Base-by-base conservation (phyloP, 331 rosid genomes). In the Erythrophleum ivorense region DNA sequence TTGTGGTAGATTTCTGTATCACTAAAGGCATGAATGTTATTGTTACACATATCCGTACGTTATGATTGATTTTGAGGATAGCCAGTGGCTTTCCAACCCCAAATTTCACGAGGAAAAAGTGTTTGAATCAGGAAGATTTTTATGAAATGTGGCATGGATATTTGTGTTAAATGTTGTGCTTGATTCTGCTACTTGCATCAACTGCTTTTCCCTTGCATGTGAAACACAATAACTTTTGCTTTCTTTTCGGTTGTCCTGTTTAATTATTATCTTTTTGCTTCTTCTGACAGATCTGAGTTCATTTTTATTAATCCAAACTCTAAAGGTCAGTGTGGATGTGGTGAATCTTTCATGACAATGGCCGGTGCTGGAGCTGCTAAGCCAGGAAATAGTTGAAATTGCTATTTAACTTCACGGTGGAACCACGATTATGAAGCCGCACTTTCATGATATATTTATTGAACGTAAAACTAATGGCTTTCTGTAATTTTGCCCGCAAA, bases 241-340 rank as follows among this genome's bases (percentile, higher is more conserved):
- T 76, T 73, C 43, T 62, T 82, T 43, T 21, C n/a, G 2, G 55
- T 67, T 78, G 73, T 13, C 24, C 31, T 68, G 21, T 36, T 67
- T 58, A 40, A 79, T 33, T 45, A 18, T 4, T 29, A 14, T 48
- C 29, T 19, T 24, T 19, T 24, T 29, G n/a, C 46, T 58, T 73
- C 54, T 80, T 45, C 24, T 48, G 71, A 65, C 92, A 95, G 98
- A 82, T 95, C 98, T 0, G 99, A 95, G 89, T 95, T 95, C 48
- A 83, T 95, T 58, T 95, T 95, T 63, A 83, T 95, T 78, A 95
- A 95, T 80, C 99, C 99, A 58, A 95, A 95, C 84, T 95, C 98
- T 5, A 91, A 93, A 88, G 98, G 97, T 54, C 94, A 95, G 77
- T 95, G 98, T 87, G 98, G 98, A 36, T 95, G 98, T 73, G 98